Percentiles rank a stretch among this genome's conserved stretches.
Evolutionary conservation across 1,139 yeast species (phyloP).

Genomic region (Taphrina confusa): DNA sequence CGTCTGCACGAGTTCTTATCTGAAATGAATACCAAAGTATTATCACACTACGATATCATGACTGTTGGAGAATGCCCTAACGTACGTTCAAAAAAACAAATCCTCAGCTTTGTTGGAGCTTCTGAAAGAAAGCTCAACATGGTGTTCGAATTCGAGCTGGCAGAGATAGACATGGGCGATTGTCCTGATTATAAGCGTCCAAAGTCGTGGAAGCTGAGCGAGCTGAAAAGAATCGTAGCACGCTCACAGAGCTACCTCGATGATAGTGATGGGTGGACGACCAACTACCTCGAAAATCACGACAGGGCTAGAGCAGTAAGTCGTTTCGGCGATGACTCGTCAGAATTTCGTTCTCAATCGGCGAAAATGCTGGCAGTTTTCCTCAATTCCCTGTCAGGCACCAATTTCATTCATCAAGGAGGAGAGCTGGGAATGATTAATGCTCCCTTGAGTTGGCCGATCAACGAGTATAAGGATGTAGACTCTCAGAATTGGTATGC

Average conservation of each 20-base stretch:
- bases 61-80: slow-evolving; percentile 60
- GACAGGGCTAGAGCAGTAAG: slow-evolving; percentile 59
- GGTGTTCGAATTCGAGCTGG: slow-evolving; percentile 56
- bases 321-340: slow-evolving; percentile 54
- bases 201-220: slow-evolving; percentile 47
- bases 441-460: slow-evolving; percentile 53
- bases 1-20: slow-evolving; percentile 60
- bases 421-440: slow-evolving; percentile 62
- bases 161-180: slow-evolving; percentile 44
- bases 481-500: slow-evolving; percentile 52
- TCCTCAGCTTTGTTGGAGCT: slow-evolving; percentile 53
- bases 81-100: slow-evolving; percentile 50
- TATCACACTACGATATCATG: slow-evolving; percentile 56
- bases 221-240: slow-evolving; percentile 52
- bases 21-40: slow-evolving; percentile 54
- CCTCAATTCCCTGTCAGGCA: slow-evolving; percentile 57
- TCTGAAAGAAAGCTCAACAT: slow-evolving; percentile 55
- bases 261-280: slow-evolving; percentile 62
- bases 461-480: slow-evolving; percentile 56
- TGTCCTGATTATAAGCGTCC: slow-evolving; percentile 43
- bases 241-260: slow-evolving; percentile 49
- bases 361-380: slow-evolving; percentile 56
- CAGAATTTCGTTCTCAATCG: slow-evolving; percentile 47
- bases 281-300: slow-evolving; percentile 60
- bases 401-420: slow-evolving; percentile 59